Evolutionary conservation across 306 rosid species (phyloP).

Genomic region (Pterocarpus santalinus): DNA sequence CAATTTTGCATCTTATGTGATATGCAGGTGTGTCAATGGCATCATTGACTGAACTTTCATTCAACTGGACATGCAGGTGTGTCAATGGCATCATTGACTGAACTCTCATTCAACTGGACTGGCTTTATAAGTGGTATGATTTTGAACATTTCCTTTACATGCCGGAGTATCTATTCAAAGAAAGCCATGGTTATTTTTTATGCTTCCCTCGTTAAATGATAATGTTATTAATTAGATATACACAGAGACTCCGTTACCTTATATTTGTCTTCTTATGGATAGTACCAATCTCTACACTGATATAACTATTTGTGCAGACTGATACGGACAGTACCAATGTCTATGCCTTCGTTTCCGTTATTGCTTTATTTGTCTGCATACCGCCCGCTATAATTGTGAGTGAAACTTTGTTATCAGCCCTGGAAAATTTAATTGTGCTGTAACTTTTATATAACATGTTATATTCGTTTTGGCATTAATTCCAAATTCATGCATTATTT

Average conservation of each 20-base stretch:
- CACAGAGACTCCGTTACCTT: too few relatives aligned
- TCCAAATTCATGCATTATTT: conserved; percentile 38
- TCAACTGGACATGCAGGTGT: conserved; percentile 72
- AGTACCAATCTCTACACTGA: too few relatives aligned
- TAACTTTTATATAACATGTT: conserved; percentile 11
- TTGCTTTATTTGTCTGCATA: conserved; percentile 86
- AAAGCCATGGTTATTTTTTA: conserved; percentile 85
- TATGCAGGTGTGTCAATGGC: conserved; percentile 93
- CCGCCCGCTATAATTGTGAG: conserved; percentile 94
- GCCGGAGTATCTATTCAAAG: conserved; percentile 94
- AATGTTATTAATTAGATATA: background rate
- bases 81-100: conserved; percentile 94
- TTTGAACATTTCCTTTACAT: conserved; percentile 92
- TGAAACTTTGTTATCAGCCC: conserved; percentile 29
- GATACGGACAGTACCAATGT: conserved; percentile 94
- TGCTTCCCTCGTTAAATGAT: conserved; percentile 12
- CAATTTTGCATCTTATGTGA: conserved; percentile 22
- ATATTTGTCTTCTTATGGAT: background rate
- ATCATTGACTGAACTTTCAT: conserved; percentile 94
- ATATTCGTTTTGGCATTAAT: background rate
- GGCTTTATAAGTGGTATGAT: conserved; percentile 96
- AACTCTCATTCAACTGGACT: conserved; percentile 92
- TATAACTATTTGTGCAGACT: conserved; percentile 66
- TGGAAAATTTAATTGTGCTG: background rate
- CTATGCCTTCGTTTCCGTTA: conserved; percentile 92